Conservation (phyloP, 2,329 filamentous ascomycete genomes). For the Claviceps fusiformis region DNA sequence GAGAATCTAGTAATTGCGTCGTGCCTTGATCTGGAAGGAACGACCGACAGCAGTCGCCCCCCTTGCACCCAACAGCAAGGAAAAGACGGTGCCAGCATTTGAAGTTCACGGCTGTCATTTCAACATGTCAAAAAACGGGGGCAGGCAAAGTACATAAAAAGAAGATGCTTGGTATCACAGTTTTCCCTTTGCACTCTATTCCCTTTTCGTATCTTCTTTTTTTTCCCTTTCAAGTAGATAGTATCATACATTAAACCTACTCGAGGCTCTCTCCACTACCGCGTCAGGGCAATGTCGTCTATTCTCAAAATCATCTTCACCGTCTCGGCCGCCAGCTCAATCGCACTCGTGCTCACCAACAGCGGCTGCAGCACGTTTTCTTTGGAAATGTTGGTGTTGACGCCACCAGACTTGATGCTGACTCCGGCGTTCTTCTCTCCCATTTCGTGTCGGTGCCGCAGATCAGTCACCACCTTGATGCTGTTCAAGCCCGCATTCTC, state of each 20-base stretch:
- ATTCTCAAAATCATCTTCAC: slow-evolving; percentile 82
- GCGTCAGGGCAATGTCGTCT: slow-evolving; percentile 51
- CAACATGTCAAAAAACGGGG: background rate
- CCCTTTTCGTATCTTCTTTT: background rate
- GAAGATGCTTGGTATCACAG: slow-evolving; percentile 4
- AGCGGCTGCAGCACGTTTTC: slow-evolving; percentile 95
- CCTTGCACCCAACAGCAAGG: background rate
- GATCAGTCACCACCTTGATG: slow-evolving; percentile 95
- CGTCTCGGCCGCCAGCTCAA: slow-evolving; percentile 93
- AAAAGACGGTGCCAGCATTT: no score
- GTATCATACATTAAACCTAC: slow-evolving; percentile 24
- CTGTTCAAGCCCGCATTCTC: slow-evolving; percentile 97
- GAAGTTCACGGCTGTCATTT: no score
- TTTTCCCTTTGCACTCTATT: slow-evolving; percentile 6
- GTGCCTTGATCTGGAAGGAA: background rate
- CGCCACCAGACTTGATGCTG: slow-evolving; percentile 93
- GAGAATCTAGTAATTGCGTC: background rate
- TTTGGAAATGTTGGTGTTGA: slow-evolving; percentile 92
- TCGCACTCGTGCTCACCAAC: slow-evolving; percentile 91
- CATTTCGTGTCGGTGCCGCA: slow-evolving; percentile 86
- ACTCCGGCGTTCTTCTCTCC: slow-evolving; percentile 94
- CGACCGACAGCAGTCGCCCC: background rate
- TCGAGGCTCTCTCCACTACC: slow-evolving; percentile 23
- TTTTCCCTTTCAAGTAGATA: slow-evolving; percentile 10
- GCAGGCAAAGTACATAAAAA: background rate